Evolutionary conservation across 2,329 filamentous ascomycete genomes (phyloP), one percentile per base, ranked within the genome.

Genomic region (Exserohilum turcica): DNA sequence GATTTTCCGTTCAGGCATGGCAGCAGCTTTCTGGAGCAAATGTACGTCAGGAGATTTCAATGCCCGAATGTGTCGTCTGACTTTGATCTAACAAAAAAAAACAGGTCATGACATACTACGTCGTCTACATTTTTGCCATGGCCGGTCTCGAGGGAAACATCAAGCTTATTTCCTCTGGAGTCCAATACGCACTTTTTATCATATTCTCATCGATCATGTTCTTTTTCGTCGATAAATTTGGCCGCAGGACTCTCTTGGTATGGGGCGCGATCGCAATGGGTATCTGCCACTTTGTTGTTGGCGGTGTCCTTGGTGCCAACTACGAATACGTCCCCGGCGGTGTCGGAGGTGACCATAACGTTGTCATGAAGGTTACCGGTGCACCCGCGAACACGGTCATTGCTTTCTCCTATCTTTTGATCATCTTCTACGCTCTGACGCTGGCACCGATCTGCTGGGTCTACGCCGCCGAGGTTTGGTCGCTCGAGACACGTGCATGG

Each of bases 121-220:
- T 79, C 24, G 76, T 74, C 4, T 89, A 89, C 61, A 83, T 90
- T 52, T 90, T 90, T 71, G 79, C 79, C 9, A 91, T 91, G 88
- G 86, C 87, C 12, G 87, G 87, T 8, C 77, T 88, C n/a, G 75
- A 73, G 1, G 81, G 80, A 3, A 78, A 84, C 61, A 81, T 80
- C 46, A 82, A 85, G 33, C 80, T 91, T 7, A 74, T 89, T 38
- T 82, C 87, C 5, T 87, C 86, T 1, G 84, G 83, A 8, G 89
- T 90, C 56, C 85, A 90, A 48, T 91, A 89, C 71, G 81, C 92
- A 64, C 90, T 93, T 78, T 92, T 92, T 70, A 89, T 93, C 2
- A 56, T 86, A 47, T 90, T 91, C 85, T 93, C 90, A 0, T 72
- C 92, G 2, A 88, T 89, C 0, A 89, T 89, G 1, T 80, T 93